These are phyloP conservation scores for Tanacetum coccineum DNA, from an alignment of 129 eudicot species.

Conservation along the genomic window DNA sequence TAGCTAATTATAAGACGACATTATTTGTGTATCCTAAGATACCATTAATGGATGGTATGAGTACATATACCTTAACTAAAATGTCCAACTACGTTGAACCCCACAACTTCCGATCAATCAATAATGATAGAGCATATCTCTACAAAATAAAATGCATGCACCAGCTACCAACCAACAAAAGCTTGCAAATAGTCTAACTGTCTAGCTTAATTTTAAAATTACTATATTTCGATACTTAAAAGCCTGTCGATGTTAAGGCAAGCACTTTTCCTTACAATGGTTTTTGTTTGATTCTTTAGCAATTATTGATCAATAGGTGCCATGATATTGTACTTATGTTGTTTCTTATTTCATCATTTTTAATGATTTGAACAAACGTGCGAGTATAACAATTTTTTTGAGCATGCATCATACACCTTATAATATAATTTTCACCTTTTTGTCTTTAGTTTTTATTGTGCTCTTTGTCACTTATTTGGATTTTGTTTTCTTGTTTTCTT, in stretches of 20 bases:
- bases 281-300: constrained; percentile 12
- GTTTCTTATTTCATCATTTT: not conserved
- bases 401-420: no score
- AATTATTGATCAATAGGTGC: not conserved
- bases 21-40: constrained; percentile 16
- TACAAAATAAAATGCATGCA: no score
- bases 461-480: no score
- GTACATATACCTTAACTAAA: constrained; percentile 14
- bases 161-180: constrained; percentile 4
- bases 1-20: constrained; percentile 8
- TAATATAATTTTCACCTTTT: no score
- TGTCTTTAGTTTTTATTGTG: no score
- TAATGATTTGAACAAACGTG: not conserved
- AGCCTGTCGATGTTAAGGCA: not conserved
- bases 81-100: constrained; percentile 16
- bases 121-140: not conserved
- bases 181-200: not conserved
- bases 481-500: no score
- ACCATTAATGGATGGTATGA: not conserved
- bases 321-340: not conserved
- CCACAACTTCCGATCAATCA: constrained; percentile 8
- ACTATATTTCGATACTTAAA: not conserved
- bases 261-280: not conserved
- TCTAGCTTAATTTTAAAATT: not conserved
- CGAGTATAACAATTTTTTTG: not conserved